phyloP scores from a whole-genome alignment of 2,329 filamentous ascomycete species.

The Colletotrichum cuscutae region DNA sequence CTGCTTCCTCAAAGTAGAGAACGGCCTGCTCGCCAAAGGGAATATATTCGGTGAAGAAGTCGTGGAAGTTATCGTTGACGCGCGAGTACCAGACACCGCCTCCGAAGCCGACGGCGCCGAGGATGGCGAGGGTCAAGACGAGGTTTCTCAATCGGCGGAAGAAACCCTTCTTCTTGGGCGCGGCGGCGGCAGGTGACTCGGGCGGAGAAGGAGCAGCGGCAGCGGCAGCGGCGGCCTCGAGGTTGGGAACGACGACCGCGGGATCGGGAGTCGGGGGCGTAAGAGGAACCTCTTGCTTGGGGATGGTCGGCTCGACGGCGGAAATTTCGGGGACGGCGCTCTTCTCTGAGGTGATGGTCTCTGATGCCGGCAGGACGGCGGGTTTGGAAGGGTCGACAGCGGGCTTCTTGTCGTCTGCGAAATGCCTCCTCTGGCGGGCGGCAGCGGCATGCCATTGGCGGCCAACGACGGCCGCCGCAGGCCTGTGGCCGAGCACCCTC shows the following conservation, averaged over 20 bases:
- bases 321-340: conserved; percentile 52
- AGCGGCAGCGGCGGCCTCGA: conserved; percentile 41
- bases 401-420: conserved; percentile 63
- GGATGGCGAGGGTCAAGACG: conserved; percentile 78
- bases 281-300: conserved; percentile 50
- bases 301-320: conserved; percentile 50
- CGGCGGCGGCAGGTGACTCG: conserved; percentile 48
- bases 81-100: conserved; percentile 94
- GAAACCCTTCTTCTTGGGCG: conserved; percentile 70
- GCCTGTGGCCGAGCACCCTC: conserved; percentile 67
- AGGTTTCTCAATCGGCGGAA: conserved; percentile 81
- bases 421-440: conserved; percentile 61
- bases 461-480: conserved; percentile 61
- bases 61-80: conserved; percentile 96
- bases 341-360: conserved; percentile 61
- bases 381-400: conserved; percentile 56
- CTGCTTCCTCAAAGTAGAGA: conserved; percentile 93
- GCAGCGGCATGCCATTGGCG: conserved; percentile 65
- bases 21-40: conserved; percentile 95
- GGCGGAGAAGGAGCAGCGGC: conserved; percentile 41
- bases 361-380: conserved; percentile 63
- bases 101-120: conserved; percentile 82
- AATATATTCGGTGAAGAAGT: conserved; percentile 98
- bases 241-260: conserved; percentile 29
- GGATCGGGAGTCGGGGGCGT: conserved; percentile 48